A percentile compares a stretch with the other conserved stretches of the same genome.
phyloP scores from a whole-genome alignment of 2,329 filamentous ascomycete species.

The Diaporthe humulicola region DNA sequence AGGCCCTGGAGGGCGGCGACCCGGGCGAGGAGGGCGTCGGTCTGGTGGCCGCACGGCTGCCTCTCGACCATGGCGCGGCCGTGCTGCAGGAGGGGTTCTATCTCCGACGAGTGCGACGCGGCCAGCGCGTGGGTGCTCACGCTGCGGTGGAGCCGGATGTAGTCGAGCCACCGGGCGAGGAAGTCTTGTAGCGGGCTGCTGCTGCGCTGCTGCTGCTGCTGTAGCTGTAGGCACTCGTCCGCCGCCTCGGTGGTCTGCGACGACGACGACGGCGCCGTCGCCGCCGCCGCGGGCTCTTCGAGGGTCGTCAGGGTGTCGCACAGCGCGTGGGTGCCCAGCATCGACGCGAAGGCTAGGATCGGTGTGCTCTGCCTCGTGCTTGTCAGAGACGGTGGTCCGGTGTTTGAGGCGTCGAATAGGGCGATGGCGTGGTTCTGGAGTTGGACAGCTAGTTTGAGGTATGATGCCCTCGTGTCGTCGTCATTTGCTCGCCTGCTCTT shows the following conservation, averaged over 20 bases:
- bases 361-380: slow-evolving; percentile 52
- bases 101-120: slow-evolving; percentile 50
- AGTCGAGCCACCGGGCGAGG: slow-evolving; percentile 55
- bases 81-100: slow-evolving; percentile 45
- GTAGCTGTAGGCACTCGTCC: slow-evolving; percentile 11
- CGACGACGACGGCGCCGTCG: too few species aligned
- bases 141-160: slow-evolving; percentile 57
- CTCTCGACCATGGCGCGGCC: not conserved
- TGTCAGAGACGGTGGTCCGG: slow-evolving; percentile 41
- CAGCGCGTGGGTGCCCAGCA: slow-evolving; percentile 61
- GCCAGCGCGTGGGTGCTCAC: slow-evolving; percentile 53
- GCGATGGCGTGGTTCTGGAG: slow-evolving; percentile 51
- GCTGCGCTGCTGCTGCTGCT: too few species aligned
- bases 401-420: slow-evolving; percentile 48
- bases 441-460: slow-evolving; percentile 44
- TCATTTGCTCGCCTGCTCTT: slow-evolving; percentile 47
- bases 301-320: slow-evolving; percentile 59
- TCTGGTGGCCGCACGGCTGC: slow-evolving; percentile 1
- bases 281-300: slow-evolving; percentile 56
- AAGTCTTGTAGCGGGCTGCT: slow-evolving; percentile 44
- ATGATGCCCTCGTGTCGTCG: slow-evolving; percentile 43
- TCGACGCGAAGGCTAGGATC: slow-evolving; percentile 59
- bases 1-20: slow-evolving; percentile 13
- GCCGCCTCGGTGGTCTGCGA: not conserved
- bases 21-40: slow-evolving; percentile 12